phyloP scores from a whole-genome alignment of 1,284 basidiomycete genomes.

The Salmacisia buchloeana region DNA sequence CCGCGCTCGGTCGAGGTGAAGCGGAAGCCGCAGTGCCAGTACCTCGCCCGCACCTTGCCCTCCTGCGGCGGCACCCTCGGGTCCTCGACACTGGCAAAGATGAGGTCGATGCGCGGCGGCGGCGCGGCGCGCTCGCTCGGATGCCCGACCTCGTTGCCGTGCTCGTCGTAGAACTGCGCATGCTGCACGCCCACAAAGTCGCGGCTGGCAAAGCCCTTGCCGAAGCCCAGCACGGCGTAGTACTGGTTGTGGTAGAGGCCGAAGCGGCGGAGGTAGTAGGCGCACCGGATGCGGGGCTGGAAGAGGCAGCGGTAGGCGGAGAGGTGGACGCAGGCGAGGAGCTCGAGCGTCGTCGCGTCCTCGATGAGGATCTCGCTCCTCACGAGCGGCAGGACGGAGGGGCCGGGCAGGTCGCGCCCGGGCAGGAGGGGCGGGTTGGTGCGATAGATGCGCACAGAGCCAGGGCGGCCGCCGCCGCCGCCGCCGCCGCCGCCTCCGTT shows the following conservation, averaged over 20 bases:
- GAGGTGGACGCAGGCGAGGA: background rate
- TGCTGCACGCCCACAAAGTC: background rate
- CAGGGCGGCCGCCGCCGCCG: no score
- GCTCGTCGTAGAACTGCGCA: background rate
- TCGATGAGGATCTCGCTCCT: background rate
- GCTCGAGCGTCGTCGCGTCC: background rate
- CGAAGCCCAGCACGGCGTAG: slow-evolving; percentile 1
- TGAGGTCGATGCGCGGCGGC: background rate
- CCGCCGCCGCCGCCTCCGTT: no score
- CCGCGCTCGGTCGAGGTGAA: background rate
- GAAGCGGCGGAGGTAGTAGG: slow-evolving; percentile 4
- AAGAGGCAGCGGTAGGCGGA: background rate
- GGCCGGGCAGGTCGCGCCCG: background rate
- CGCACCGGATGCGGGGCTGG: background rate
- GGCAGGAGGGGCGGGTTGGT: background rate
- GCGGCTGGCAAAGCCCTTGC: background rate
- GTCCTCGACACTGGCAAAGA: background rate
- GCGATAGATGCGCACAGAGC: background rate
- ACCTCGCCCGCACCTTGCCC: background rate
- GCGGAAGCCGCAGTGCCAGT: background rate
- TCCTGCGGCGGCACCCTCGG: background rate
- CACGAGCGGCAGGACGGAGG: background rate
- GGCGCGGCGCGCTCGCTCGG: background rate
- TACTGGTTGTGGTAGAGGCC: background rate
- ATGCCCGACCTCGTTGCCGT: background rate